Evolutionary conservation across 106 monocot species (phyloP), one percentile per base, ranked within the genome.

Genomic region (Phalaenopsis aphrodite): DNA sequence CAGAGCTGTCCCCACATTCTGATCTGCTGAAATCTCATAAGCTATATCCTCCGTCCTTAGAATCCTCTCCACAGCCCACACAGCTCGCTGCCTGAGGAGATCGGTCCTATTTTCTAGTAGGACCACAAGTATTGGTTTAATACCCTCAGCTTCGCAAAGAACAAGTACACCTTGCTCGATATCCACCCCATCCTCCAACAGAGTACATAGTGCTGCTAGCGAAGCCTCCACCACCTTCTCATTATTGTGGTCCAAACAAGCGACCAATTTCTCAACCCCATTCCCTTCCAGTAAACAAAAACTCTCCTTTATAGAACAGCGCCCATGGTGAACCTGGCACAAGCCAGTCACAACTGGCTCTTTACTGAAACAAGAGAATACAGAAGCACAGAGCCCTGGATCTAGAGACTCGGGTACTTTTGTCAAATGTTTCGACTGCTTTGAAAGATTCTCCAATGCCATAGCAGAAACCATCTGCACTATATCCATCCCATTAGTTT

Each of bases 61-160:
- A 55, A 98, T 91, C 87, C 97, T 98, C 80, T 98, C 97, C 4
- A 90, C 92, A 0, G 94, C 97, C 97, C 97, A 98, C 64, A 98
- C 94, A 16, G 92, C 87, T 65, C 84, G 77, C 64, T 86, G 86
- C 83, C 88, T 81, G 19, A 98, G 88, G 42, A 89, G 42, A 80
- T 90, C 90, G 5, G 86, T 91, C 1, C 84, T 47, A 46, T 82
- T 94, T 74, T 92, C 87, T 17, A 76, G 66, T 42, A 98, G 79
- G 19, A 98, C 79, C n/a, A 88, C 88, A 17, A 98, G 80, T 78
- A 98, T 91, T 5, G 86, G 89, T 47, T 75, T 88, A 36, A 98
- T 83, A 52, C 94, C 97, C 0, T 94, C 90, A 0, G 87, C 87
- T 1, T 94, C 90, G 23, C 73, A 82, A 67, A 98, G 76, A 11